These are phyloP conservation scores for Nakazawaea laoshanensis DNA, from an alignment of 805 yeast genomes.

Conservation along the genomic window DNA sequence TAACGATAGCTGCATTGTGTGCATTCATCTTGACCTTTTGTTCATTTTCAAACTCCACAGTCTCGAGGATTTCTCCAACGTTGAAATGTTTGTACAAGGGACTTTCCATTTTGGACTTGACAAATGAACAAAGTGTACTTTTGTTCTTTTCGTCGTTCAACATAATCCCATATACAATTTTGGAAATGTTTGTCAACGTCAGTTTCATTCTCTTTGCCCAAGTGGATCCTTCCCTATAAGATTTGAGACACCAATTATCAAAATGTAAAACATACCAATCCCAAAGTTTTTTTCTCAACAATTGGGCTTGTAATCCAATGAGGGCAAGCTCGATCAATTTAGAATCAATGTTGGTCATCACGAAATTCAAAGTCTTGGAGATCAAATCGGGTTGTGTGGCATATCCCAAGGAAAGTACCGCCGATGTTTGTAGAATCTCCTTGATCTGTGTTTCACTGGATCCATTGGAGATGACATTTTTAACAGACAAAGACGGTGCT, in stretches of 20 bases:
- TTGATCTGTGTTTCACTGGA: conserved; percentile 23
- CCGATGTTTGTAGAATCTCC: conserved; percentile 33
- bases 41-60: conserved; percentile 12
- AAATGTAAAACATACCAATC: conserved; percentile 49
- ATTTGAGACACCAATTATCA: conserved; percentile 41
- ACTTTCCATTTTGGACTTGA: conserved; percentile 13
- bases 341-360: conserved; percentile 46
- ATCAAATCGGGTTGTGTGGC: conserved; percentile 35
- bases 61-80: conserved; percentile 14
- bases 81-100: conserved; percentile 4
- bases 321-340: conserved; percentile 46
- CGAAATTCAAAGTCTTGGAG: conserved; percentile 47
- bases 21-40: conserved; percentile 18
- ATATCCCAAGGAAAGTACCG: conserved; percentile 48
- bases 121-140: conserved; percentile 15
- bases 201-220: conserved; percentile 36
- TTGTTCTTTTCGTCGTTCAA: conserved; percentile 12
- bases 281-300: conserved; percentile 31
- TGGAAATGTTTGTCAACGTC: conserved; percentile 33
- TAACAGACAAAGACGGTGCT: conserved; percentile 35
- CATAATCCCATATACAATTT: conserved; percentile 27
- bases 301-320: conserved; percentile 41
- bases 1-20: conserved; percentile 15
- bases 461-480: conserved; percentile 24
- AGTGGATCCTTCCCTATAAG: conserved; percentile 36